Evolutionary conservation across 441 rosid species (phyloP).

Genomic region (Cnidoscolus chayamansa): DNA sequence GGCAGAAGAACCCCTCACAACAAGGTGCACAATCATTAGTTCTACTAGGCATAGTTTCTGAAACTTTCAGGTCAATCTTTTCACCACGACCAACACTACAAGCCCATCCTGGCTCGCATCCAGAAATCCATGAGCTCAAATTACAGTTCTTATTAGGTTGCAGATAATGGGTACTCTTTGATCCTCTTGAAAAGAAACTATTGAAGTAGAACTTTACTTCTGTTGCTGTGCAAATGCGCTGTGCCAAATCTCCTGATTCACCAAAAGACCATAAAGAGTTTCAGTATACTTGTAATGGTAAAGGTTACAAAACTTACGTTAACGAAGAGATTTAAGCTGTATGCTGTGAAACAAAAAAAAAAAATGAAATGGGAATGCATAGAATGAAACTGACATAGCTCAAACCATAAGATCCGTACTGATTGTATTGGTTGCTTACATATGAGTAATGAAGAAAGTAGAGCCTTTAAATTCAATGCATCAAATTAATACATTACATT

Average conservation of each 20-base stretch:
- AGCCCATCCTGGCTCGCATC: constrained; percentile 98
- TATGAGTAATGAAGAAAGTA: not conserved
- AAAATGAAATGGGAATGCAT: not conserved
- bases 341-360: not conserved
- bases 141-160: constrained; percentile 91
- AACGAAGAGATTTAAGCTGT: no score
- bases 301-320: no score
- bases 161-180: constrained; percentile 48
- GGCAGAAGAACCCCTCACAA: constrained; percentile 96
- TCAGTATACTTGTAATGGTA: not conserved
- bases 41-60: constrained; percentile 54
- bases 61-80: constrained; percentile 51
- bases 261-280: constrained; percentile 17
- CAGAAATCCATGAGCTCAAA: constrained; percentile 73
- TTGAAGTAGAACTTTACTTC: constrained; percentile 74
- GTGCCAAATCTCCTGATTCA: constrained; percentile 60
- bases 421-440: no score
- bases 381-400: not conserved
- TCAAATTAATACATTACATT: not conserved
- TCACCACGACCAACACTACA: constrained; percentile 46
- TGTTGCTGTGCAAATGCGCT: constrained; percentile 83
- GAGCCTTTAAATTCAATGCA: not conserved
- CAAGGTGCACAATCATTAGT: constrained; percentile 55
- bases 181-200: constrained; percentile 41
- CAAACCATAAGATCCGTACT: not conserved